Base-by-base conservation (phyloP, 208 protist genomes). In the Leishmania aethiopica region DNA sequence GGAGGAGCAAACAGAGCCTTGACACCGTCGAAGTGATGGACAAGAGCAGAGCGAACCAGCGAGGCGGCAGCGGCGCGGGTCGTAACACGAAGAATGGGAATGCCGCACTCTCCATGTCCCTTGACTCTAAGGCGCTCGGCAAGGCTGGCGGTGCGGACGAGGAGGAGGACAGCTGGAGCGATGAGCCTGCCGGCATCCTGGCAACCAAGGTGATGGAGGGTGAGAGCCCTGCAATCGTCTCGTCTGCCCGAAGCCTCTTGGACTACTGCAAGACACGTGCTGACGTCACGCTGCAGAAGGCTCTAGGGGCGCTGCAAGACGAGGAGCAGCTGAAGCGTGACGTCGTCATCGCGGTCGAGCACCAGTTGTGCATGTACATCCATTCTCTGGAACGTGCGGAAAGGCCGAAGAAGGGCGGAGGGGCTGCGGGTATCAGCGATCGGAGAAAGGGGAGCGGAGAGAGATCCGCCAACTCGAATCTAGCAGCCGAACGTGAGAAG, bases 291-390 rank as follows among this genome's bases (percentile, higher is more conserved):
- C 8, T 75, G 37, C 53, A 78, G 57, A 59, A 79, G 78, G 81
- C 72, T 0, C 59, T 91, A 11, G 51, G 22, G 1, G 80, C 79
- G 53, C 57, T 92, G 5, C 53, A 80, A 28, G 74, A 88, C 49
- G 86, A 92, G 66, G 89, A 92, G 79, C 40, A 80, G 62, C 84
- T 92, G 78, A 92, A 83, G 69, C 86, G 89, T 42, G 86, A 86
- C 62, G 82, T 92, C 25, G 60, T 87, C 28, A 47, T 81, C 35
- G 89, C 89, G 6, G 86, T 92, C 17, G 89, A 92, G 83, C 57
- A 77, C n/a, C 86, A 92, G 82, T 67, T 92, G 37, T 76, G 84
- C 25, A 82, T 81, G 40, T 90, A 90, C 77, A 82, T 90, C 55
- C 10, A 73, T 17, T 73, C 82, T 7, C 64, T 79, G 3, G 80